Percentiles rank a stretch among this genome's conserved stretches.
Evolutionary conservation across 495 filamentous ascomycete genomes (phyloP).

Genomic region (Lasiosphaeriaceae sp.): DNA sequence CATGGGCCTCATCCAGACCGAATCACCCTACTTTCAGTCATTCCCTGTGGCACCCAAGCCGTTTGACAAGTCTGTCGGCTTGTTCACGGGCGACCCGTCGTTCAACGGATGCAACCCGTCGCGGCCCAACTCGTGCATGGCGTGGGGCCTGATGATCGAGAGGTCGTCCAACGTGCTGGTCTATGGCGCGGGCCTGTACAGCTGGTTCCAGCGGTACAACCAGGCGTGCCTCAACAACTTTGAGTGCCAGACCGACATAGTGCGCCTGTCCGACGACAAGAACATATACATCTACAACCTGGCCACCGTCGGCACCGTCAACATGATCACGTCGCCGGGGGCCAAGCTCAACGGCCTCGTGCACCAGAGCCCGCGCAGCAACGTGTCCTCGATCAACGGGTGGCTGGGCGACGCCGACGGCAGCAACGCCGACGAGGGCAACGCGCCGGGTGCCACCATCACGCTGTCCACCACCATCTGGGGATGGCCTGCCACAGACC

Average conservation of each 20-base stretch:
- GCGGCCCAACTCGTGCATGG: no score
- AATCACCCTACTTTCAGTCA: constrained; percentile 85
- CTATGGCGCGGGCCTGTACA: neutral
- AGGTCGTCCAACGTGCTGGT: neutral
- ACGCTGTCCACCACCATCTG: no score
- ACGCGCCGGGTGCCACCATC: no score
- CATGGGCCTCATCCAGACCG: constrained; percentile 76
- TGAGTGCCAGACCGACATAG: constrained; percentile 2
- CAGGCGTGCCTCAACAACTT: neutral
- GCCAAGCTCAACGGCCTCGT: no score
- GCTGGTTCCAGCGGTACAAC: neutral
- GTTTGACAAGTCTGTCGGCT: neutral
- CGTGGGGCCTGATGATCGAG: neutral
- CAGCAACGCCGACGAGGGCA: no score
- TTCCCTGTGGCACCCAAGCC: neutral
- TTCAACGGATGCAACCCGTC: neutral
- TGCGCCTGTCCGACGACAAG: neutral
- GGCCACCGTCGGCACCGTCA: neutral
- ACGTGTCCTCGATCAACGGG: no score
- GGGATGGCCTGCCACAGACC: no score
- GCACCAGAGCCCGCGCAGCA: no score
- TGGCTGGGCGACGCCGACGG: no score
- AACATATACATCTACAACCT: constrained; percentile 9
- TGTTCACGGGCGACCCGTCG: neutral
- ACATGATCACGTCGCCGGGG: constrained; percentile 2